These are phyloP conservation scores for Porogramme epimiltina DNA, from an alignment of 1,284 basidiomycete genomes.

Conservation along the genomic window DNA sequence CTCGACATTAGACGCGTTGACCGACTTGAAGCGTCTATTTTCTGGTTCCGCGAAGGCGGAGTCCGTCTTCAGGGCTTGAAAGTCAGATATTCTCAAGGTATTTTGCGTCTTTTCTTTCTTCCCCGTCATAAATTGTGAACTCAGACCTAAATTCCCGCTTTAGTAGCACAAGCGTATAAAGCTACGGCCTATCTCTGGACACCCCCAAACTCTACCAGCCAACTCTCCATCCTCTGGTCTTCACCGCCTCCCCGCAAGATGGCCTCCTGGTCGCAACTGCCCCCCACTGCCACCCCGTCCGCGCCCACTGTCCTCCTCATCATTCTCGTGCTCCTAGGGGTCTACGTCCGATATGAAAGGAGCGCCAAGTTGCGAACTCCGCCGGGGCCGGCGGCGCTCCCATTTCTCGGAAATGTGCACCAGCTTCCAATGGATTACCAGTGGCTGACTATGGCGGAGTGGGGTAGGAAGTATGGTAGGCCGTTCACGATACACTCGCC, in stretches of 20 bases:
- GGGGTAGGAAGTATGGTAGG: constrained; percentile 27
- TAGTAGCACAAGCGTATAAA: too few species aligned
- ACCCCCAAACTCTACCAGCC: too few species aligned
- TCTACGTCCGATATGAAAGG: constrained; percentile 4
- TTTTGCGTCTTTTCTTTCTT: too few species aligned
- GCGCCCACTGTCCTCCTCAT: constrained; percentile 7
- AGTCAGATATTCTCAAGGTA: too few species aligned
- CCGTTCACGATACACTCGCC: background rate
- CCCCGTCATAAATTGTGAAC: too few species aligned
- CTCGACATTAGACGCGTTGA: too few species aligned
- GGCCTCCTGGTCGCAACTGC: constrained; percentile 9
- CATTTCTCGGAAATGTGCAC: constrained; percentile 27
- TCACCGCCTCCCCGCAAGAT: background rate
- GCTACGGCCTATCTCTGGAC: too few species aligned
- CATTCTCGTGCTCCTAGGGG: constrained; percentile 7
- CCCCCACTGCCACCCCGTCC: background rate
- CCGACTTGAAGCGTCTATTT: too few species aligned
- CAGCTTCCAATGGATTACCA: constrained; percentile 24
- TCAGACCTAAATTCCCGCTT: too few species aligned
- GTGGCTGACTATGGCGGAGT: constrained; percentile 21
- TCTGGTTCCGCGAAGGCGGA: too few species aligned
- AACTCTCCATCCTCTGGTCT: background rate
- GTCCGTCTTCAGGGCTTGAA: too few species aligned
- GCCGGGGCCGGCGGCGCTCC: constrained; percentile 23
- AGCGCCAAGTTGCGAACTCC: constrained; percentile 15